These are phyloP conservation scores for Diospyros lotus DNA, from an alignment of 148 eudicot genomes.

Conservation along the genomic window DNA sequence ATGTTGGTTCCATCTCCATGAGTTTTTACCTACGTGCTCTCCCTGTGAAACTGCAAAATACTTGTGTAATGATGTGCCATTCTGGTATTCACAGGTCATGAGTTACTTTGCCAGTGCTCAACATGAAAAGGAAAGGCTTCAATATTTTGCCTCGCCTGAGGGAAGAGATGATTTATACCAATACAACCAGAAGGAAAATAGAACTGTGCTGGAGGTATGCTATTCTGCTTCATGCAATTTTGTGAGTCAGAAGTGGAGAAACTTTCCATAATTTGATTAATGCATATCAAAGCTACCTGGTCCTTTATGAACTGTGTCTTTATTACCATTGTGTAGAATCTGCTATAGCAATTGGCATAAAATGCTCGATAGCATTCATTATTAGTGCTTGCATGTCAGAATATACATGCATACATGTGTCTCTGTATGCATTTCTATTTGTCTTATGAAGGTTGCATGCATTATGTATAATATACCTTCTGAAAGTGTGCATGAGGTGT, in stretches of 20 bases:
- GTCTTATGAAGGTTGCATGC: no score
- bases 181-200: slow-evolving; percentile 88
- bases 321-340: background rate
- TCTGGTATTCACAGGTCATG: slow-evolving; percentile 60
- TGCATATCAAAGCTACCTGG: background rate
- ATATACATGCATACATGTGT: background rate
- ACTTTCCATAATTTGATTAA: background rate
- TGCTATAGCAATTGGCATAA: background rate
- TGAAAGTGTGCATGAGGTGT: no score
- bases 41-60: background rate
- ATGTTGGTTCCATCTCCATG: background rate
- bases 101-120: slow-evolving; percentile 83
- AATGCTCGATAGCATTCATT: background rate
- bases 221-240: background rate
- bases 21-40: slow-evolving; percentile 2
- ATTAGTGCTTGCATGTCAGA: background rate
- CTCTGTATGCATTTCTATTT: background rate
- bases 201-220: slow-evolving; percentile 82
- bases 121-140: slow-evolving; percentile 92
- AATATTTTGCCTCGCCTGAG: slow-evolving; percentile 88
- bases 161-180: slow-evolving; percentile 93
- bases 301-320: background rate
- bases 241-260: background rate
- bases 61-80: background rate
- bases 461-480: no score